A percentile compares a stretch with the other conserved stretches of the same genome.
Conservation (phyloP, 1,284 basidiomycete species). For the Ganoderma boninense region DNA sequence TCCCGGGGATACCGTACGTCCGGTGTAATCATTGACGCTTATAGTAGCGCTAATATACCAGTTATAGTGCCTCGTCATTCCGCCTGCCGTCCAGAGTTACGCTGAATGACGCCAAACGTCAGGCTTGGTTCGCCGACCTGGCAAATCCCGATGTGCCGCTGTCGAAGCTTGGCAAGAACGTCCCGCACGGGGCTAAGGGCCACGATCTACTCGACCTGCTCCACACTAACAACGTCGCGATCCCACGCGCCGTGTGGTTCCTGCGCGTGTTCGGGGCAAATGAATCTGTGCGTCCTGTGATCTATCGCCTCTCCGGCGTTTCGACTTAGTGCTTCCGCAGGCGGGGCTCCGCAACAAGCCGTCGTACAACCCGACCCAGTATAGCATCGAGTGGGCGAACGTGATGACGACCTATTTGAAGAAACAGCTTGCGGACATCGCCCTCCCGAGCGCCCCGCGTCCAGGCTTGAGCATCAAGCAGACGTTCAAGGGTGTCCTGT, state of each 20-base stretch:
- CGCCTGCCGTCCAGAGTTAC: constrained; percentile 90
- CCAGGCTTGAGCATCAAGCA: constrained; percentile 80
- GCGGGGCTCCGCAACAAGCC: constrained; percentile 80
- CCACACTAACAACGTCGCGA: constrained; percentile 82
- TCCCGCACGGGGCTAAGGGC: constrained; percentile 94
- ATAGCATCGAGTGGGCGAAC: constrained; percentile 91
- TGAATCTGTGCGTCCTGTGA: constrained; percentile 73
- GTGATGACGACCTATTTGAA: constrained; percentile 89
- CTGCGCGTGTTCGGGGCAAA: constrained; percentile 94
- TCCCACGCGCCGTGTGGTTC: constrained; percentile 94
- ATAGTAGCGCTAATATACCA: constrained; percentile 1
- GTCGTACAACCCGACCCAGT: constrained; percentile 80
- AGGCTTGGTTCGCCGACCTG: constrained; percentile 91
- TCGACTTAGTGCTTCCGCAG: constrained; percentile 41
- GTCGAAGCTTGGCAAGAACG: constrained; percentile 86
- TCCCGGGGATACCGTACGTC: constrained; percentile 69
- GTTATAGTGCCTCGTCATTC: constrained; percentile 74
- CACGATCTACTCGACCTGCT: constrained; percentile 92
- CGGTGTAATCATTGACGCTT: constrained; percentile 11
- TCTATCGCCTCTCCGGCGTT: not conserved
- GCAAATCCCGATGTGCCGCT: constrained; percentile 91
- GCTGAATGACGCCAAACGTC: constrained; percentile 88
- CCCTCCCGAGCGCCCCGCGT: constrained; percentile 80
- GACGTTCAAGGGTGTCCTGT: constrained; percentile 79
- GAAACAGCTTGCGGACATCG: constrained; percentile 88